phyloP scores from a whole-genome alignment of 306 rosid genomes.

The Ormosia emarginata region DNA sequence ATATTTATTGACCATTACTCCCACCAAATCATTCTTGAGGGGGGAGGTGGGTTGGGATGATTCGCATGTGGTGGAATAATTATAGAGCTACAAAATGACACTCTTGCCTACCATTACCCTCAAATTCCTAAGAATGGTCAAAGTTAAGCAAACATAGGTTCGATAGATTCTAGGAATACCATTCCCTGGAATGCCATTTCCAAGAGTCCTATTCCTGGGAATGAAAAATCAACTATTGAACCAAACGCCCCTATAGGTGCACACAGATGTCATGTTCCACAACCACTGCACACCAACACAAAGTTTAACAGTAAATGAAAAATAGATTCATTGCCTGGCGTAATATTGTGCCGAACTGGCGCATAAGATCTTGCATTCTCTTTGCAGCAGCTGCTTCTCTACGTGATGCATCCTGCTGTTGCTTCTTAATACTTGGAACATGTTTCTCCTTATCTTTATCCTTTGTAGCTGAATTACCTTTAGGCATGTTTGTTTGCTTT shows the following conservation, averaged over 20 bases:
- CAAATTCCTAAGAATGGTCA: no score
- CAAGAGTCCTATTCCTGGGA: no score
- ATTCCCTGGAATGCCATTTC: no score
- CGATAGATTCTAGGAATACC: no score
- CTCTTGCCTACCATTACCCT: no score
- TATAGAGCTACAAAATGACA: no score
- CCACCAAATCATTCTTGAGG: no score
- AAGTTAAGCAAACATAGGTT: no score
- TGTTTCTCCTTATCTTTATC: slow-evolving; percentile 70
- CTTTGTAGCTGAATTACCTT: slow-evolving; percentile 52
- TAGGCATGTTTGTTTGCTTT: slow-evolving; percentile 45
- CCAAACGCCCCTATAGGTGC: background rate
- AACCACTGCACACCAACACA: background rate
- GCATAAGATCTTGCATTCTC: slow-evolving; percentile 94
- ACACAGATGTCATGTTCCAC: background rate
- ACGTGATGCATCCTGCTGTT: slow-evolving; percentile 67
- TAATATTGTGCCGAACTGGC: slow-evolving; percentile 80
- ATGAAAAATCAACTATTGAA: no score
- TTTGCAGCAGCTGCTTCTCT: slow-evolving; percentile 79
- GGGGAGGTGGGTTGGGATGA: no score
- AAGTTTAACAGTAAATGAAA: background rate
- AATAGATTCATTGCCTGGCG: slow-evolving; percentile 54
- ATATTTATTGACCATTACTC: no score
- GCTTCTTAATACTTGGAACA: slow-evolving; percentile 73
- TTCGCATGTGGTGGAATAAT: no score